Evolutionary conservation across 352 stramenopile genomes (phyloP).

Genomic region (Pythium sp.): DNA sequence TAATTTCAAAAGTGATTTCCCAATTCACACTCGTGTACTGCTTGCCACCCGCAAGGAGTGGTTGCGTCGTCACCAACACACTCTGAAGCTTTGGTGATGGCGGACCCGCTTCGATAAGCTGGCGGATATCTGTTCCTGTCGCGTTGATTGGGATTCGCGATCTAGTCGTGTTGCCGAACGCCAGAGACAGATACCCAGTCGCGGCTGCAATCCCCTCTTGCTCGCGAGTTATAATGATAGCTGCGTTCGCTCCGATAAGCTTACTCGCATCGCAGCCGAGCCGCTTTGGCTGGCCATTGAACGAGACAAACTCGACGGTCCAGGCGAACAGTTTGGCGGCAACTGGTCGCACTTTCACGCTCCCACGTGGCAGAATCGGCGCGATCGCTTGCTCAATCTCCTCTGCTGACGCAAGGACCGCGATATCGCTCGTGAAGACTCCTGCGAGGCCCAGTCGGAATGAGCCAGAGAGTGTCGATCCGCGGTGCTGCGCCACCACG

Average conservation of each 20-base stretch:
- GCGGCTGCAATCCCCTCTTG: conserved; percentile 17
- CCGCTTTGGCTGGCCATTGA: conserved; percentile 16
- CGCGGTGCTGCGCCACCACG: not conserved
- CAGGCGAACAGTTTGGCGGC: conserved; percentile 14
- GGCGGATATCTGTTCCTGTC: not conserved
- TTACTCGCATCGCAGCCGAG: conserved; percentile 16
- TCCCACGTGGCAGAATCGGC: conserved; percentile 15
- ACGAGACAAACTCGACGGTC: conserved; percentile 26
- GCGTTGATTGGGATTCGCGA: conserved; percentile 6
- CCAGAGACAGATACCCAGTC: not conserved
- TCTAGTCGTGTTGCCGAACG: not conserved
- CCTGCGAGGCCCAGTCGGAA: conserved; percentile 29
- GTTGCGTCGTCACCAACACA: not conserved
- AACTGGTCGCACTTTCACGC: conserved; percentile 18
- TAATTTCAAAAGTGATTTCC: conserved; percentile 14
- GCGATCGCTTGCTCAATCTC: conserved; percentile 27
- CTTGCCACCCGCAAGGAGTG: not conserved
- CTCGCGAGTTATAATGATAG: conserved; percentile 4
- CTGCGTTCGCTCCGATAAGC: conserved; percentile 14
- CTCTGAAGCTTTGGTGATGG: conserved; percentile 3
- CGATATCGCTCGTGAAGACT: conserved; percentile 19
- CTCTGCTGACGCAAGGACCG: conserved; percentile 13
- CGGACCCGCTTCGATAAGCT: not conserved
- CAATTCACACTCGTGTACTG: conserved; percentile 13
- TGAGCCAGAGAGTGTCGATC: conserved; percentile 20